A percentile compares a stretch with the other conserved stretches of the same genome.
These are phyloP conservation scores for Andrographis paniculata DNA, from an alignment of 305 asterid species.

Conservation along the genomic window DNA sequence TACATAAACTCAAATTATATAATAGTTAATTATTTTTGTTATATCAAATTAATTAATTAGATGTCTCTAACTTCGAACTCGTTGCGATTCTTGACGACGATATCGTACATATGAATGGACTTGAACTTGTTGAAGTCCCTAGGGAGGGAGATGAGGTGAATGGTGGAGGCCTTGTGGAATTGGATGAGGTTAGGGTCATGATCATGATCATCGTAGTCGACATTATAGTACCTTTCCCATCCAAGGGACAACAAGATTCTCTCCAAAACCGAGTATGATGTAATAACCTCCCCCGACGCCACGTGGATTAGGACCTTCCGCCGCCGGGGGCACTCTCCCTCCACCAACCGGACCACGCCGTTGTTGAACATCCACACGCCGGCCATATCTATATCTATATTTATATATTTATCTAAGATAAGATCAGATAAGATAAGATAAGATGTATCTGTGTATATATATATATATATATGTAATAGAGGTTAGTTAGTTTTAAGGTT, in stretches of 20 bases:
- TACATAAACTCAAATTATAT: too few species aligned
- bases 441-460: too few species aligned
- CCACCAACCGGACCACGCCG: slow-evolving; percentile 73
- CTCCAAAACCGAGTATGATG: slow-evolving; percentile 61
- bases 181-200: slow-evolving; percentile 72
- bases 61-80: slow-evolving; percentile 70
- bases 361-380: slow-evolving; percentile 62
- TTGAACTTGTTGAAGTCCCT: slow-evolving; percentile 72
- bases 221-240: slow-evolving; percentile 90
- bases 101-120: slow-evolving; percentile 88
- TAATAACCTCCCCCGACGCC: slow-evolving; percentile 42
- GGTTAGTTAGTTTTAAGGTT: too few species aligned
- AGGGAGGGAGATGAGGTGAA: slow-evolving; percentile 86
- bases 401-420: background rate
- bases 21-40: too few species aligned
- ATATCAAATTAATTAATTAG: slow-evolving; percentile 4
- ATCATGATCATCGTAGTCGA: too few species aligned
- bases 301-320: slow-evolving; percentile 59
- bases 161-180: slow-evolving; percentile 72
- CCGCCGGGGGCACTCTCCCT: slow-evolving; percentile 77
- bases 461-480: too few species aligned
- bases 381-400: slow-evolving; percentile 16
- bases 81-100: slow-evolving; percentile 83
- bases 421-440: background rate
- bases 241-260: slow-evolving; percentile 53